Evolutionary conservation across 2,329 filamentous ascomycete genomes (phyloP).

Genomic region (Hypoxylon sp.): DNA sequence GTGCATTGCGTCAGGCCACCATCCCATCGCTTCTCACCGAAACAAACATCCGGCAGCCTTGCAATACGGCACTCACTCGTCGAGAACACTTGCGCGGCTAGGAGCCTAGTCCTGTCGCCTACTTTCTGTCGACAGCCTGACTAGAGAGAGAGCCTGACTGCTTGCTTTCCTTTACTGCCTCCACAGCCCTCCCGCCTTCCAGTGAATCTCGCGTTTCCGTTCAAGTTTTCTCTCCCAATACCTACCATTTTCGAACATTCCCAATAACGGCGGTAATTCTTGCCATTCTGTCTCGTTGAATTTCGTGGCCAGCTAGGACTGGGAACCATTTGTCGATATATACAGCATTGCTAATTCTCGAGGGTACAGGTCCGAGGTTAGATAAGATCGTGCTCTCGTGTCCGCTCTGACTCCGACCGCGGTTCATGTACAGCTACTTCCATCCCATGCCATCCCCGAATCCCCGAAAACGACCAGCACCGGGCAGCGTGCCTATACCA

Average conservation of each 20-base stretch:
- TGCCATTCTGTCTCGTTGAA: constrained; percentile 7
- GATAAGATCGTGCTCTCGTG: constrained; percentile 16
- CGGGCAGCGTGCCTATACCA: constrained; percentile 48
- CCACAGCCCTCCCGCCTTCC: constrained; percentile 35
- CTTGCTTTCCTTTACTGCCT: constrained; percentile 26
- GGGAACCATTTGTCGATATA: constrained; percentile 1
- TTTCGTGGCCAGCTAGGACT: not conserved
- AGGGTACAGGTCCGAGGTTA: constrained; percentile 20
- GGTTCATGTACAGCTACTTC: constrained; percentile 49
- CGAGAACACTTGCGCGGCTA: constrained; percentile 31
- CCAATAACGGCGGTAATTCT: constrained; percentile 8
- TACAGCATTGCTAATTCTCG: constrained; percentile 16
- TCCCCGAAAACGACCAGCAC: constrained; percentile 51
- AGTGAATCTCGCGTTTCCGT: constrained; percentile 20
- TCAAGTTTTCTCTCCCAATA: constrained; percentile 10
- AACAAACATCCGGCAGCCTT: constrained; percentile 30
- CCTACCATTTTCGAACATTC: constrained; percentile 22
- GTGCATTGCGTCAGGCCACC: constrained; percentile 27
- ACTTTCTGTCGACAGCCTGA: constrained; percentile 35
- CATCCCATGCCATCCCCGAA: constrained; percentile 51
- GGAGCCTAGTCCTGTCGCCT: constrained; percentile 40
- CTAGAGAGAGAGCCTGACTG: too few species aligned
- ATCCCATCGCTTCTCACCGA: constrained; percentile 32
- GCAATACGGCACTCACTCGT: constrained; percentile 32
- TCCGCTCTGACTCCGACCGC: constrained; percentile 8